phyloP scores from a whole-genome alignment of 1,284 basidiomycete genomes.

The Amylostereum areolatum region DNA sequence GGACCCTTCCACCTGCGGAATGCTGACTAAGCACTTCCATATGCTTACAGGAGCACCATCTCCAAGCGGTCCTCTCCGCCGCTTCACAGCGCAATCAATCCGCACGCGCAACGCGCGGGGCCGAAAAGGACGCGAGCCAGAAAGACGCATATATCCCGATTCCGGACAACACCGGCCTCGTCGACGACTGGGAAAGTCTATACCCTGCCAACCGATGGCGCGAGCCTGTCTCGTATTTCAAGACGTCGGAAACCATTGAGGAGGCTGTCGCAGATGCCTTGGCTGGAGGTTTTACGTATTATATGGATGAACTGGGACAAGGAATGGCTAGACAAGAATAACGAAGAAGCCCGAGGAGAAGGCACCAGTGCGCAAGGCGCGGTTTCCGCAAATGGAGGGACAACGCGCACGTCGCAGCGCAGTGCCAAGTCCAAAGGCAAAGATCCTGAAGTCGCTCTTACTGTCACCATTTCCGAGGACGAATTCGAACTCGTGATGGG shows the following conservation, averaged over 20 bases:
- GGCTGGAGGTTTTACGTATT: conserved; percentile 74
- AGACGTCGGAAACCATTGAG: conserved; percentile 86
- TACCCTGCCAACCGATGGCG: conserved; percentile 69
- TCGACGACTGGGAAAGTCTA: conserved; percentile 68
- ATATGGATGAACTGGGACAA: conserved; percentile 96
- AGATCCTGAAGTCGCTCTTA: conserved; percentile 58
- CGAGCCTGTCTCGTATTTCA: conserved; percentile 78
- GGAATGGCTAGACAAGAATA: conserved; percentile 91
- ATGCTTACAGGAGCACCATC: conserved; percentile 77
- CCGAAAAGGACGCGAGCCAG: conserved; percentile 35
- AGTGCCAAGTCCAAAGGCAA: conserved; percentile 76
- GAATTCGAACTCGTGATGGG: conserved; percentile 96
- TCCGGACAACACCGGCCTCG: conserved; percentile 81
- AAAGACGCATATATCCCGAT: conserved; percentile 83
- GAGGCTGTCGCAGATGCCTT: conserved; percentile 58
- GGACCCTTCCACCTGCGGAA: conserved; percentile 41
- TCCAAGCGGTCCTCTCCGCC: conserved; percentile 81
- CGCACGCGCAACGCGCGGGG: conserved; percentile 37
- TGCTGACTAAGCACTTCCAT: conserved; percentile 50
- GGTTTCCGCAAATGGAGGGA: conserved; percentile 40
- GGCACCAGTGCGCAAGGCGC: conserved; percentile 75
- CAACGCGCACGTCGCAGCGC: conserved; percentile 45
- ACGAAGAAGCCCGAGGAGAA: conserved; percentile 83
- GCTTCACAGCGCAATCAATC: conserved; percentile 54
- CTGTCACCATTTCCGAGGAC: conserved; percentile 74